Evolutionary conservation across 2,329 filamentous ascomycete species (phyloP).

Genomic region (Pezicula rhizophila): DNA sequence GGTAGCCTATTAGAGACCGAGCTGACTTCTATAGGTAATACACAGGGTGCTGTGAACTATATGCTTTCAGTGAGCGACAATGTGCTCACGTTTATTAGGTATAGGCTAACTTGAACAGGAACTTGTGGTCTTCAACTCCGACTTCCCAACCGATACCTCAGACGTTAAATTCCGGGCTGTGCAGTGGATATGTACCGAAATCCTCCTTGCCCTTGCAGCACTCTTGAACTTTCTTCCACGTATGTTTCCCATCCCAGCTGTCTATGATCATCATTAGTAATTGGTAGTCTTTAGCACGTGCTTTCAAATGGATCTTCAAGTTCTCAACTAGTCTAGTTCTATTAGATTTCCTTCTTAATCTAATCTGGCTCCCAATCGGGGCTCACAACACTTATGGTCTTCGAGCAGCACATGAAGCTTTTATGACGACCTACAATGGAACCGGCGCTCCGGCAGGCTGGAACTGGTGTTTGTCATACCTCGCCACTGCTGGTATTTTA

Average conservation of each 20-base stretch:
- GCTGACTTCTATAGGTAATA: conserved; percentile 33
- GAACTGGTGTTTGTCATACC: conserved; percentile 59
- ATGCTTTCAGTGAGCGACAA: conserved; percentile 39
- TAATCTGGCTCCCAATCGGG: conserved; percentile 56
- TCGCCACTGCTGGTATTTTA: conserved; percentile 53
- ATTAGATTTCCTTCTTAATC: conserved; percentile 52
- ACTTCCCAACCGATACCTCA: conserved; percentile 46
- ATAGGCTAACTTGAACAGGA: conserved; percentile 31
- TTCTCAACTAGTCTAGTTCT: conserved; percentile 41
- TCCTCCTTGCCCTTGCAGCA: conserved; percentile 43
- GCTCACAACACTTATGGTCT: conserved; percentile 50
- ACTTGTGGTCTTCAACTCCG: conserved; percentile 49
- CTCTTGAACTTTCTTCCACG: conserved; percentile 45
- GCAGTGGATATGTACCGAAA: conserved; percentile 53
- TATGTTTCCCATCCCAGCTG: conserved; percentile 15
- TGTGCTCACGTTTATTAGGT: background rate
- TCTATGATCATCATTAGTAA: background rate
- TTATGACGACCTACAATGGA: conserved; percentile 54
- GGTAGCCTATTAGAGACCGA: background rate
- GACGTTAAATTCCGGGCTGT: conserved; percentile 52
- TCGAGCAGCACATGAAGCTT: conserved; percentile 51
- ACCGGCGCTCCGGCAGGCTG: conserved; percentile 49
- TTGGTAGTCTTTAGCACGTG: conserved; percentile 18
- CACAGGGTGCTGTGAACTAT: conserved; percentile 44
- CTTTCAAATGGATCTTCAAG: conserved; percentile 36